Conservation (phyloP, 2,329 filamentous ascomycete species). For the Aspergillus proliferans region DNA sequence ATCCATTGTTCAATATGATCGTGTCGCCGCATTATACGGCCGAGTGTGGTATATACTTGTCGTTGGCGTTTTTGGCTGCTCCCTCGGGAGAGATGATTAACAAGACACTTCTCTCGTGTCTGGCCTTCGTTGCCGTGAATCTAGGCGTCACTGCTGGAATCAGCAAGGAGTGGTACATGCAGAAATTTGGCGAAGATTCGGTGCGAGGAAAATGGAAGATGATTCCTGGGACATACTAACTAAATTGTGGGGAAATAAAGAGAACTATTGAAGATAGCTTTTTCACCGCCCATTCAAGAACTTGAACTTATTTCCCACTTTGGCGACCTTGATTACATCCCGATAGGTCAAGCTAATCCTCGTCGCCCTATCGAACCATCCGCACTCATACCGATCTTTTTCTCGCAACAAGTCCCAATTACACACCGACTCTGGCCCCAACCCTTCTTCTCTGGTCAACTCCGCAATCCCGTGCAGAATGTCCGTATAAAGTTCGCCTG, state of each 20-base stretch:
- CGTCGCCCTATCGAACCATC: constrained; percentile 43
- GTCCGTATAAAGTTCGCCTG: constrained; percentile 48
- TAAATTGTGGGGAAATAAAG: neutral
- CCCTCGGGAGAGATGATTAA: constrained; percentile 63
- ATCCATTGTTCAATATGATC: constrained; percentile 64
- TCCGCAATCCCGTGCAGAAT: constrained; percentile 56
- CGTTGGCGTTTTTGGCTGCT: constrained; percentile 68
- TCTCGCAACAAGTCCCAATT: constrained; percentile 55
- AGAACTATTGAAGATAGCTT: neutral
- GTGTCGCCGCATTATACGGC: constrained; percentile 88
- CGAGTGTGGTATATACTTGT: constrained; percentile 77
- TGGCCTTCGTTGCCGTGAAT: constrained; percentile 70
- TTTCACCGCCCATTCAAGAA: constrained; percentile 34
- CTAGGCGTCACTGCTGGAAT: constrained; percentile 73
- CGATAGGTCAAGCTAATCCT: constrained; percentile 63
- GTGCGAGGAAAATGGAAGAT: constrained; percentile 65
- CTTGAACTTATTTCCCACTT: constrained; percentile 62
- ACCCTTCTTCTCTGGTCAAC: constrained; percentile 54
- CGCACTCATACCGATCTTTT: constrained; percentile 27
- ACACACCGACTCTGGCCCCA: constrained; percentile 48
- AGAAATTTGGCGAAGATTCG: constrained; percentile 64
- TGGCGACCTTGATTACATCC: constrained; percentile 78
- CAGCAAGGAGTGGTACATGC: constrained; percentile 71
- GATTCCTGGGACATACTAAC: constrained; percentile 53
- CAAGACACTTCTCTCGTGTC: constrained; percentile 62